A percentile compares a stretch with the other conserved stretches of the same genome.
Conservation (phyloP, 352 stramenopile genomes). For the Phytophthora pisi region DNA sequence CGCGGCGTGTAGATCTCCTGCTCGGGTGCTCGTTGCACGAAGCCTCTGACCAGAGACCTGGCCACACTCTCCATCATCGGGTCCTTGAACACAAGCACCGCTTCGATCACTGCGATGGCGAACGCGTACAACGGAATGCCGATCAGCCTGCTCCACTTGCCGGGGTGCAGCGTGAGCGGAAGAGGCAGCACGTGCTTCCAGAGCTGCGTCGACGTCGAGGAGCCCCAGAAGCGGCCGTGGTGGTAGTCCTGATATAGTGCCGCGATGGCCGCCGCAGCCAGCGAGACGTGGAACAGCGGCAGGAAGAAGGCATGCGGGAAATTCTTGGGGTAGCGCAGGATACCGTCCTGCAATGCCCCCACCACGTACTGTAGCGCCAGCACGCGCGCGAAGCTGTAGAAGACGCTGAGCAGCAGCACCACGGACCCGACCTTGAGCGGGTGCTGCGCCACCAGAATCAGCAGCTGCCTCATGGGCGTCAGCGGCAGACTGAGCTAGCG, state of each 20-base stretch:
- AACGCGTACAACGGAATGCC: constrained; percentile 75
- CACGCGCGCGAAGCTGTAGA: constrained; percentile 79
- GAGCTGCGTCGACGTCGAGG: constrained; percentile 23
- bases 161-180: constrained; percentile 57
- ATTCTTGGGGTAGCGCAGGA: constrained; percentile 58
- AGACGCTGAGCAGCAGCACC: constrained; percentile 57
- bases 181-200: constrained; percentile 73
- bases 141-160: constrained; percentile 56
- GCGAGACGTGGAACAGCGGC: constrained; percentile 57
- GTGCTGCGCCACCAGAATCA: constrained; percentile 71
- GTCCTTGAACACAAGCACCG: constrained; percentile 52
- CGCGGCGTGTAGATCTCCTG: constrained; percentile 30
- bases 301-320: constrained; percentile 63
- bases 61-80: constrained; percentile 44
- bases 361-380: constrained; percentile 60
- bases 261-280: constrained; percentile 39
- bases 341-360: constrained; percentile 53
- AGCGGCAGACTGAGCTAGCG: background rate
- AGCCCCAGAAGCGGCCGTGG: constrained; percentile 37
- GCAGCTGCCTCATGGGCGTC: constrained; percentile 38
- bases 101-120: constrained; percentile 55
- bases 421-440: constrained; percentile 52
- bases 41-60: constrained; percentile 13
- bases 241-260: constrained; percentile 54
- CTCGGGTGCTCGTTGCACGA: constrained; percentile 45